Base-by-base conservation (phyloP, 148 eudicot genomes). In the Chenopodium suecicum region DNA sequence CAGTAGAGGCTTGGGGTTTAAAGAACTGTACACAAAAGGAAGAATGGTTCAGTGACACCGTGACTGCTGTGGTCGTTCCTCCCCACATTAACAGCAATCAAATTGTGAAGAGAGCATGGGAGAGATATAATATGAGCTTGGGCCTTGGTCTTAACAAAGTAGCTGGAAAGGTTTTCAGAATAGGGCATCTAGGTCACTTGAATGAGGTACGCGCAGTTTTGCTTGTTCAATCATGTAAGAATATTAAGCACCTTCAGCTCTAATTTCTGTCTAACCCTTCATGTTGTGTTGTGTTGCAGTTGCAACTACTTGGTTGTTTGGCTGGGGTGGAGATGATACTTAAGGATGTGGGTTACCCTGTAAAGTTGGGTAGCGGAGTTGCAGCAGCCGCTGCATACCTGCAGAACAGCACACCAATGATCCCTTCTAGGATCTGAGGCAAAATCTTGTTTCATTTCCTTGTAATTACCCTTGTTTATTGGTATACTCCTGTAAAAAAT, bases 311-410 rank as follows among this genome's bases (percentile, higher is more conserved):
- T 79, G 99, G 99, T 1, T 92, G 97, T 86, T 92, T 96, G 83
- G 98, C 97, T 70, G 99, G 99, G 50, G 99, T 96, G 84, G 99
- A 96, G 84, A 96, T 96, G 99, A 87, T 96, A 81, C 99, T 96
- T 7, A 96, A 94, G 83, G 99, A 96, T 58, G 98, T 96, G 4
- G 99, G 99, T 0, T 96, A 96, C 87, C 97, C 98, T 0, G 98
- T 96, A 63, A 88, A 92, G 91, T 89, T 96, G 65, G 99, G 99
- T 60, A 94, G 95, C 41, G 99, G 99, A 23, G 95, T 96, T 37
- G 98, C 87, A 27, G 99, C 98, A 46, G 98, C 99, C 50, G 77
- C 82, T 82, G 90, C 98, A 44, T 96, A 79, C 88, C 87, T 96
- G 68, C 95, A 92, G 82, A 94, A 94, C 89, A 75, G 86, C 31